Evolutionary conservation across 768 basidiomycete genomes (phyloP), one percentile per base, ranked within the genome.

Genomic region (Collybiopsis luxurians): DNA sequence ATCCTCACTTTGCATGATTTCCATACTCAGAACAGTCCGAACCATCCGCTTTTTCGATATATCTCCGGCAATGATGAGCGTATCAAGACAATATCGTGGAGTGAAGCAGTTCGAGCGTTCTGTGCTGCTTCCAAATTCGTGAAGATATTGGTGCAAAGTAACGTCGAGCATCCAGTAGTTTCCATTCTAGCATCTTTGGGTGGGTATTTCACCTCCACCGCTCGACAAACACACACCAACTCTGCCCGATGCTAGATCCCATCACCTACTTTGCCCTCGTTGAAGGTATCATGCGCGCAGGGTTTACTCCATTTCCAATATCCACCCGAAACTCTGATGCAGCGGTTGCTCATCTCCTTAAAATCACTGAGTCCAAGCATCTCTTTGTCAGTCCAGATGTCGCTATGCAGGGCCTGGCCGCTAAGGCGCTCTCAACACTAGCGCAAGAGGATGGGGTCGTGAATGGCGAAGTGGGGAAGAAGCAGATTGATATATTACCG

Each of bases 271-370:
- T 50, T 42, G 34, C 53, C 2, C 27, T 53, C 30, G 34, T 62
- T 3, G 42, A 46, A 4, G 60, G 56, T 3, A 54, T 58, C 28
- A 53, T 60, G 52, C 59, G 56, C 17, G 50, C 52, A 9, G 62
- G 59, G 12, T 55, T 54, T n/a, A 12, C 34, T 31, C 57, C 65
- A 0, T 74, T 75, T 56, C 71, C 71, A 0, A 65, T 75, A 46
- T 73, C 73, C 2, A 58, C 65, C 1, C 61, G 72, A 3, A 74
- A 75, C 60, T 71, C 73, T 7, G 60, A 64, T 4, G 48, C 60
- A 13, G 72, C 70, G 0, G 55, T 73, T 13, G 65, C 61, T 2
- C 66, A 71, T 52, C 58, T 74, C 1, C 47, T 72, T 3, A 30
- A 40, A n/a, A 51, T 55, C 42, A 66, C 61, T 4, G 59, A 59